Evolutionary conservation across 495 filamentous ascomycete species (phyloP), one percentile per base, ranked within the genome.

Genomic region (Aspergillus sparsus): DNA sequence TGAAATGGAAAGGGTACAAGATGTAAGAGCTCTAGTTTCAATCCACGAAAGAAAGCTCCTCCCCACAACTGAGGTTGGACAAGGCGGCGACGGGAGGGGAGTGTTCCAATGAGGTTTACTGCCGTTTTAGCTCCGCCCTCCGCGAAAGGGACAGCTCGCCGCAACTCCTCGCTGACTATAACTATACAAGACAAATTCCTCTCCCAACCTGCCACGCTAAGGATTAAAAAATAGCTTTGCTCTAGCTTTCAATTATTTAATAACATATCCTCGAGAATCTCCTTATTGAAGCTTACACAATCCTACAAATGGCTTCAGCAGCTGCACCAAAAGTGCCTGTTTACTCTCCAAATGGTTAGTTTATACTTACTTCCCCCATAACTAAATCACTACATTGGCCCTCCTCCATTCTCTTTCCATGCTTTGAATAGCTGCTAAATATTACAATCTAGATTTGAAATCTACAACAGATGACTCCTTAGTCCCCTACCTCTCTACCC

Each of bases 401-500:
- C 32, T 18, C 34, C 32, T 18, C 15, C 7, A 41, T 52, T 60
- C 34, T 13, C 45, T n/a, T 6, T 47, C 46, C 44, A 7, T 57
- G 31, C 36, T 21, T 11, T 33, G 39, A 32, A 57, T 12, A 33
- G 7, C 37, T 53, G 13, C 11, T 32, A 2, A 58, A 45, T 51
- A 39, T 44, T n/a, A 34, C 37, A 50, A 32, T 57, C 45, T 67
- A 96, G 94, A 97, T 71, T 88, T 98, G 57, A 98, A 98, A 76
- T 96, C 95, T 71, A 95, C 92, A 16, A 90, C 88, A 68, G 94
- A 98, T 80, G 94, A 98, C 69, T 90, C 92, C 56, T 85, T 98
- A 49, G 83, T 87, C n/a, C 89, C 92, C 74, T 97, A 97, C 76
- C 86, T 98, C 51, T 91, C 85, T 72, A 87, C 83, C 16, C 87